Evolutionary conservation across 768 basidiomycete species (phyloP), one percentile per base, ranked within the genome.

Genomic region (Macrocybe gigantea): DNA sequence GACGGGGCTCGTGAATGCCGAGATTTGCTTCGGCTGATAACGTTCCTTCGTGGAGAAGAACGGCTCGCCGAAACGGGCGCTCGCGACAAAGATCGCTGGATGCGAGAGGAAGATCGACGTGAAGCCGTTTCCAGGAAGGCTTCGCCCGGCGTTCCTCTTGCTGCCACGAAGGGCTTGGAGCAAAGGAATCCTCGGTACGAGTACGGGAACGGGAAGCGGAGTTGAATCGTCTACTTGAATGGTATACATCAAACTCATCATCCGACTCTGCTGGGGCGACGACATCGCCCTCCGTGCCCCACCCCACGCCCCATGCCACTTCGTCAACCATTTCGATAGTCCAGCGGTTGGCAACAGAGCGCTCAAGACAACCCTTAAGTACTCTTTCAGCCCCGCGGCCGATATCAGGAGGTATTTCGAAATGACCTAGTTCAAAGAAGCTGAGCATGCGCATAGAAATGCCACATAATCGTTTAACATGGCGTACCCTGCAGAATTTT

Each of bases 401-500:
- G 49, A 85, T 73, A 34, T 69, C 72, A 31, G 62, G 53, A 6
- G 82, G 84, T 50, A 81, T 67, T 3, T 79, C 75, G 57, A 79
- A 90, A 2, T 66, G 75, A 52, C 86, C 88, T 91, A 56, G 15
- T 38, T 31, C 52, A 36, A 31, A 43, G 12, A 45, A 32, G 31
- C 10, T 45, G 39, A 53, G 53, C 34, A 49, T 38, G 42, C 44
- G 15, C 31, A 22, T 4, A 22, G 22, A 22, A 22, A 22, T 11
- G 29, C 4, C 10, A 31, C 11, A 5, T 5, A 32, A 44, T 31
- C 32, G 14, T 31, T 34, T 33, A 1, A 37, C 34, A 22, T 22
- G 22, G 65, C 66, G 64, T 66, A 78, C 94, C 92, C 45, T 84
- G 81, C 6, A 95, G 60, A 49, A 99, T 95, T 66, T 94, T 94